Conservation (phyloP, 2,329 filamentous ascomycete species). For the Aspergillus quadricinctus region DNA sequence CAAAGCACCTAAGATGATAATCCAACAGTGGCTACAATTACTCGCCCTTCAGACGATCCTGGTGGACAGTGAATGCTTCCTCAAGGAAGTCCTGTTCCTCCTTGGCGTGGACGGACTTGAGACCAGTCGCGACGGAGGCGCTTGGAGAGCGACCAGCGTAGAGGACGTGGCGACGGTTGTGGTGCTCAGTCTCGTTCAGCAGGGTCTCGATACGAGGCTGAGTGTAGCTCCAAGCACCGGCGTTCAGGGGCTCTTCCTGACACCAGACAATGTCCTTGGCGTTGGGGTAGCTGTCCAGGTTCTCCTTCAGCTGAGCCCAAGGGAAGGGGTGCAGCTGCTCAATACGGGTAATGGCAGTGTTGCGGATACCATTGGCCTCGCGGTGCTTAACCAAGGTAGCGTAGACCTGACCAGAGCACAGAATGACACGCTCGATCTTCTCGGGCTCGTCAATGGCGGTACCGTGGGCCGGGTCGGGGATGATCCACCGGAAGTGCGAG, state of each 20-base stretch:
- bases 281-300: constrained; percentile 94
- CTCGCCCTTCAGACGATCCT: constrained; percentile 64
- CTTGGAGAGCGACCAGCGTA: constrained; percentile 93
- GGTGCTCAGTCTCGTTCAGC: constrained; percentile 83
- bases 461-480: constrained; percentile 81
- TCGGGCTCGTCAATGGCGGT: constrained; percentile 70
- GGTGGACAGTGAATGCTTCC: constrained; percentile 59
- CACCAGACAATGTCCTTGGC: constrained; percentile 96
- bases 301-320: constrained; percentile 94
- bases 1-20: constrained; percentile 20
- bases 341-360: constrained; percentile 89
- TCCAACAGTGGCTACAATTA: constrained; percentile 31
- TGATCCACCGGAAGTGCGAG: constrained; percentile 95
- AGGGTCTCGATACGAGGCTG: constrained; percentile 96
- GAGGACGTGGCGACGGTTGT: constrained; percentile 93
- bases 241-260: constrained; percentile 97
- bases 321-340: constrained; percentile 99
- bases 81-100: constrained; percentile 83
- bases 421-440: constrained; percentile 87
- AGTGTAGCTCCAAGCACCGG: constrained; percentile 94
- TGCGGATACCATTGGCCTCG: constrained; percentile 76
- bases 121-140: constrained; percentile 86
- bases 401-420: constrained; percentile 95
- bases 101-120: constrained; percentile 83
- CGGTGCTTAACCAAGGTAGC: constrained; percentile 87